These are phyloP conservation scores for Pichia scutulata DNA, from an alignment of 805 yeast species.

Conservation along the genomic window DNA sequence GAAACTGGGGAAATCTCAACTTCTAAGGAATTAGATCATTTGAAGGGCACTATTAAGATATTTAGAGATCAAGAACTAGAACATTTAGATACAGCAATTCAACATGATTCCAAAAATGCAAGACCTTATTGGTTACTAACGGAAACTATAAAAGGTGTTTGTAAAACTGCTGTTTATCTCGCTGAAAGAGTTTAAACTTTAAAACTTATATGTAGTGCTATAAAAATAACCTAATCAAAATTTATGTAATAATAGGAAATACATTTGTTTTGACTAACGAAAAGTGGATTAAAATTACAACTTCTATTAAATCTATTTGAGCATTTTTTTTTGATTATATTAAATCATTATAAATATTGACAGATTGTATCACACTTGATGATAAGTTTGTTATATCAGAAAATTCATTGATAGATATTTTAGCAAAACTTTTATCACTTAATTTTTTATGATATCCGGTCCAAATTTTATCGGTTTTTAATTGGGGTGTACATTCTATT, in stretches of 20 bases:
- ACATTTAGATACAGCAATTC: constrained; percentile 89
- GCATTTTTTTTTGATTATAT: constrained; percentile 11
- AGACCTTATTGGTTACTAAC: constrained; percentile 86
- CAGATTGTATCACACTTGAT: constrained; percentile 66
- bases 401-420: constrained; percentile 77
- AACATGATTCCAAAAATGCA: constrained; percentile 87
- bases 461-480: constrained; percentile 78
- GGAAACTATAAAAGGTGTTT: constrained; percentile 75
- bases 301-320: too few relatives aligned
- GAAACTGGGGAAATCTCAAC: constrained; percentile 23
- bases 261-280: background rate
- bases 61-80: constrained; percentile 94
- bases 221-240: background rate
- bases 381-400: constrained; percentile 72
- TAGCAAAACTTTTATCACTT: constrained; percentile 64
- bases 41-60: constrained; percentile 57
- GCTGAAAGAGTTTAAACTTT: constrained; percentile 66
- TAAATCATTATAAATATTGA: constrained; percentile 42
- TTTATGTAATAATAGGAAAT: background rate
- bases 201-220: background rate
- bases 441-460: constrained; percentile 34
- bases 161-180: constrained; percentile 82
- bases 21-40: constrained; percentile 47
- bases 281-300: background rate
- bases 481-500: constrained; percentile 89